Conservation (phyloP, 305 asterid genomes). For the Plantago lanceolata region DNA sequence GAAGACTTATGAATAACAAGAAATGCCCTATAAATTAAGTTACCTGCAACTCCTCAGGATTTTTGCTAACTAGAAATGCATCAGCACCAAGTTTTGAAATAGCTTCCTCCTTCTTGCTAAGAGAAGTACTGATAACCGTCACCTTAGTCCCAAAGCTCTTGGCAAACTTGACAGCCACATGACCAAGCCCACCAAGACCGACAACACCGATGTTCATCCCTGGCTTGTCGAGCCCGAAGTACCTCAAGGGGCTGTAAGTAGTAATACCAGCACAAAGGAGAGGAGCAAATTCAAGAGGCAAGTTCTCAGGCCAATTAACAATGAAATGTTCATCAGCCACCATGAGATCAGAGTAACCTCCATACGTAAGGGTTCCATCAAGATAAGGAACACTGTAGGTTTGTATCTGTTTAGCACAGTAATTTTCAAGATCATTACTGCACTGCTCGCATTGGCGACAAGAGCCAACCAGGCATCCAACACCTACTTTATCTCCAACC, state of each 20-base stretch:
- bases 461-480: slow-evolving; percentile 31
- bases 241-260: slow-evolving; percentile 36
- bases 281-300: slow-evolving; percentile 39
- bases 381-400: slow-evolving; percentile 24
- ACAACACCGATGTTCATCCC: slow-evolving; percentile 33
- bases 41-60: slow-evolving; percentile 35
- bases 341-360: slow-evolving; percentile 37
- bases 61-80: slow-evolving; percentile 30
- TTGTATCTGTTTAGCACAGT: slow-evolving; percentile 29
- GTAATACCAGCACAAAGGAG: slow-evolving; percentile 40
- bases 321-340: slow-evolving; percentile 38
- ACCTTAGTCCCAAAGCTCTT: slow-evolving; percentile 40
- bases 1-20: not conserved
- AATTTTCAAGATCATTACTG: slow-evolving; percentile 32
- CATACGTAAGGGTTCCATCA: slow-evolving; percentile 32
- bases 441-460: slow-evolving; percentile 37
- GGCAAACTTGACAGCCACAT: slow-evolving; percentile 37
- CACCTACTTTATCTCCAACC: slow-evolving; percentile 37
- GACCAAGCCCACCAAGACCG: slow-evolving; percentile 43
- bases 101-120: slow-evolving; percentile 37
- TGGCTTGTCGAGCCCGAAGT: slow-evolving; percentile 42
- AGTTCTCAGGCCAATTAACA: slow-evolving; percentile 35
- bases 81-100: slow-evolving; percentile 34
- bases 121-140: slow-evolving; percentile 35
- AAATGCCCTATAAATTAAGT: not conserved